Conservation (phyloP, 2,329 filamentous ascomycete species). For the Penicillium rolfsii region DNA sequence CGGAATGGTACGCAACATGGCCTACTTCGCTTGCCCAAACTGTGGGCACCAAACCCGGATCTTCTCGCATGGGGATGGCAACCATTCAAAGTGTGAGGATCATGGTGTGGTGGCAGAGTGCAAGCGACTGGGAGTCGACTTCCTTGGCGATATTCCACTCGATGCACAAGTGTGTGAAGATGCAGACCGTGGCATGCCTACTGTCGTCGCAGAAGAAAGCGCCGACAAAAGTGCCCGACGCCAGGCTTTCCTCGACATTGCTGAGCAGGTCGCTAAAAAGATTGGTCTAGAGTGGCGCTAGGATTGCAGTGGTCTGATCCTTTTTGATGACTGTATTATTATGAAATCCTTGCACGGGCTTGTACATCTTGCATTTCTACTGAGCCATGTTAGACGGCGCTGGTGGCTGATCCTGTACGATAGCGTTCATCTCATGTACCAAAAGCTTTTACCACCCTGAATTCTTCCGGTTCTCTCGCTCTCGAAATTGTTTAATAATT, state of each 20-base stretch:
- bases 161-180: conserved; percentile 86
- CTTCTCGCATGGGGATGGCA: conserved; percentile 59
- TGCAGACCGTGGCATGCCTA: conserved; percentile 83
- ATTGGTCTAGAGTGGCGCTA: conserved; percentile 48
- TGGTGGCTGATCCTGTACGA: not conserved
- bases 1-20: conserved; percentile 93
- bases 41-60: conserved; percentile 75
- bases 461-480: not conserved
- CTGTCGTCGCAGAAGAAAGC: conserved; percentile 79
- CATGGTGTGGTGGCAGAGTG: conserved; percentile 71
- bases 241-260: conserved; percentile 71
- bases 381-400: not conserved
- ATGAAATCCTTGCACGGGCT: not conserved
- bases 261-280: conserved; percentile 55
- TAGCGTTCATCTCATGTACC: not conserved
- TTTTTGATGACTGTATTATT: not conserved
- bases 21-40: conserved; percentile 76
- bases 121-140: conserved; percentile 70
- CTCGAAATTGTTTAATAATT: not conserved
- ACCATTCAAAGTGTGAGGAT: conserved; percentile 45
- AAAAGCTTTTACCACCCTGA: not conserved
- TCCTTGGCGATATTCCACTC: conserved; percentile 86
- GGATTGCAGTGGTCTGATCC: not conserved
- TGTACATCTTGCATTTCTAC: not conserved
- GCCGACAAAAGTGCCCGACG: conserved; percentile 66